Conservation (phyloP, 2,329 filamentous ascomycete genomes). For the Trichoderma simmonsii region DNA sequence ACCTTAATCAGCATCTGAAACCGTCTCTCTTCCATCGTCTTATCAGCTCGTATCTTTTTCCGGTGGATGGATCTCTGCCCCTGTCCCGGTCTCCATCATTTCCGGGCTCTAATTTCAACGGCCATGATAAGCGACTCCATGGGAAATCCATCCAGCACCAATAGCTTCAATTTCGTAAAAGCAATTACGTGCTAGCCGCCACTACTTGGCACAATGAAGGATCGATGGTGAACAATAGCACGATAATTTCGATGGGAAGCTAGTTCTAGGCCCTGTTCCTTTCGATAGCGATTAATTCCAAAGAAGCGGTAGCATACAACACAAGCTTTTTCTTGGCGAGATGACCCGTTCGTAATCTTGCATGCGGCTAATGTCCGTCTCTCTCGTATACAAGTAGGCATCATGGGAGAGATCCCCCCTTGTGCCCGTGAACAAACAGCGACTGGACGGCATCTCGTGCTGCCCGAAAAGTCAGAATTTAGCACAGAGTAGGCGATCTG, state of each 20-base stretch:
- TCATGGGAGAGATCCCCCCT: background rate
- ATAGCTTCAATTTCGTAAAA: background rate
- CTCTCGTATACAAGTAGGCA: background rate
- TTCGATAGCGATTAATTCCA: background rate
- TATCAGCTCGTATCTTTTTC: slow-evolving; percentile 7
- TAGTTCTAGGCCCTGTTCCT: background rate
- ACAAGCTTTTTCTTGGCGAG: background rate
- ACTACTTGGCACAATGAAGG: background rate
- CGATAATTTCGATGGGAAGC: background rate
- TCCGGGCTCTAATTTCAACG: background rate
- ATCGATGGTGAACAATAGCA: background rate
- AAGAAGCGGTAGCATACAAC: background rate
- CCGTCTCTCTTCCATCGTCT: background rate
- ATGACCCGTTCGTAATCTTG: background rate
- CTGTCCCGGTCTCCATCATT: background rate
- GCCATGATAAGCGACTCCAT: background rate
- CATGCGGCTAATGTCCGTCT: background rate
- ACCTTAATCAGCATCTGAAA: slow-evolving; percentile 2
- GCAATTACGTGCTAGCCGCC: background rate
- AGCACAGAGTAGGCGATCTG: background rate
- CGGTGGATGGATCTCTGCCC: background rate
- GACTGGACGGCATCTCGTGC: background rate
- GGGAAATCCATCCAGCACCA: background rate
- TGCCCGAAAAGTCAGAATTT: background rate
- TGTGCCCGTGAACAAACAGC: background rate